Conservation (phyloP, 257 asterid genomes). For the Solanum piurae region DNA sequence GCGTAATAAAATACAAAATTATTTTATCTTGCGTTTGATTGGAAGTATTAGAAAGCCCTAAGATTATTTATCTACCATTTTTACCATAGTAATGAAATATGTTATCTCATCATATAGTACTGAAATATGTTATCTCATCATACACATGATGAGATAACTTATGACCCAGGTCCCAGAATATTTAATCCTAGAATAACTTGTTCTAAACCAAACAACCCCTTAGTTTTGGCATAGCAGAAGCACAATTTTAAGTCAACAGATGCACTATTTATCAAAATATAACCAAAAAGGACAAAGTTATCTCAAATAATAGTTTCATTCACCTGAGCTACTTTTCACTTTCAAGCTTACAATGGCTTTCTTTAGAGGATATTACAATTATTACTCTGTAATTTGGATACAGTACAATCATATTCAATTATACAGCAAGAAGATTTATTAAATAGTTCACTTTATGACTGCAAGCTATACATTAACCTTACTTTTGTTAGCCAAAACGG, state of each 20-base stretch:
- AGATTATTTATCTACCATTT: background rate
- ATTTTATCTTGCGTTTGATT: background rate
- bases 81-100: too few relatives aligned
- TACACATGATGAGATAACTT: too few relatives aligned
- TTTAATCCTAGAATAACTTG: background rate
- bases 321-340: background rate
- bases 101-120: too few relatives aligned
- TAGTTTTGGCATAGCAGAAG: background rate
- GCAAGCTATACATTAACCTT: background rate
- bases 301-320: background rate
- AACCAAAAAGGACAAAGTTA: background rate
- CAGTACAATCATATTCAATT: background rate
- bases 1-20: accelerated
- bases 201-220: background rate
- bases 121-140: too few relatives aligned
- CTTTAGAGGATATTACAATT: background rate
- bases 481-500: slow-evolving; percentile 16
- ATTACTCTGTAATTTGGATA: background rate
- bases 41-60: background rate
- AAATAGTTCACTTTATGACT: background rate
- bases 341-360: background rate
- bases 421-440: background rate
- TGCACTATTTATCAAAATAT: background rate
- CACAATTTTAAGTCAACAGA: background rate
- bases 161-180: background rate